Evolutionary conservation across 2,329 filamentous ascomycete genomes (phyloP), one percentile per base, ranked within the genome.

Genomic region (Aspergillus transmontanensis): DNA sequence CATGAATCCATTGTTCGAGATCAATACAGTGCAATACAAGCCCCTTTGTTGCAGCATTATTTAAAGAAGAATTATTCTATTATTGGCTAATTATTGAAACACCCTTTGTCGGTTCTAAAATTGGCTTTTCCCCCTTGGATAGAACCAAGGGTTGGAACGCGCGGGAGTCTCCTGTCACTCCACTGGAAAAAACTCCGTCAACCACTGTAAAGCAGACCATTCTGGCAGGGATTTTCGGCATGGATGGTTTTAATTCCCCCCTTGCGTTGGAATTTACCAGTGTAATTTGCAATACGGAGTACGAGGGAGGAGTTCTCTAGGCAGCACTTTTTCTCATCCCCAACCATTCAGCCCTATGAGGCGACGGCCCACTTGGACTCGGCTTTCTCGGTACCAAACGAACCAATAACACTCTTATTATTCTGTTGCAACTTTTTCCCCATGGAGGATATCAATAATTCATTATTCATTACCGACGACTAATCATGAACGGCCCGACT

Each of bases 301-400:
- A 14, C 32, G 16, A 16, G 6, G 6, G 34, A 36, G 14, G 34
- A 16, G 34, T 32, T 19, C 16, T 39, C 32, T 55, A 55, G 51
- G 51, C 51, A 55, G 51, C 51, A 55, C 51, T 26, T 23, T 55
- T 55, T 55, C 51, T 54, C 30, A 34, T 36, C 51, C 51, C 51
- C 51, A 36, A 54, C 10, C 51, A 6, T 57, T 61, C 59, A 61
- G 59, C 59, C 59, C 59, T 61, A 61, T 26, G 59, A 43, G 58
- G 58, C 58, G 23, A 21, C 14, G 51, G 51, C 51, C 51, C 51
- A 39, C 51, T 39, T 39, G 21, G 23, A 55, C 32, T 28, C 30
- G 51, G 51, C 32, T 36, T 19, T 32, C 30, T 51, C 48, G 48
- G 48, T 23, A 53, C 50, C 30, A 53, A 11, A 36, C 4, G 30